Evolutionary conservation across 78 protist genomes (phyloP), one percentile per base, ranked within the genome.

Genomic region (Polysphondylium violaceum): DNA sequence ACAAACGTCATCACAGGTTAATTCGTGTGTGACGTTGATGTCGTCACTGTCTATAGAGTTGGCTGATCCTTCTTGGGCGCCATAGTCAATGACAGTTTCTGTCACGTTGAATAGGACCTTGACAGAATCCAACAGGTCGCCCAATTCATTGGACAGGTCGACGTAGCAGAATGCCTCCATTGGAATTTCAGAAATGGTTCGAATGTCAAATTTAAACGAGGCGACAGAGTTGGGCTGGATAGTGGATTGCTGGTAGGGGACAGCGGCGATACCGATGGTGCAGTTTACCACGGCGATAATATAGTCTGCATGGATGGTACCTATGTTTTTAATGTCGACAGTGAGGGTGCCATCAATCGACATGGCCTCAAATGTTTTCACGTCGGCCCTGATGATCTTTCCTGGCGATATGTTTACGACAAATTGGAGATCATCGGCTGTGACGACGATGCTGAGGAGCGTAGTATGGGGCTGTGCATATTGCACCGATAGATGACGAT

Each of bases 1-100:
- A 65, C 73, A 65, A 65, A 65, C 73, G n/a, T 56, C 67, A 56
- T 35, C 65, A 74, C 83, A 74, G 16, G 69, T 11, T 51, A 74
- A 56, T 56, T 74, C 40, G 38, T 31, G 6, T 38, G 56, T 68
- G 23, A 58, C 36, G 25, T 74, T 58, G 17, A 74, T 56, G 23
- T 17, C 19, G 25, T 74, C 83, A 38, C 69, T 50, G 8, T 0
- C 0, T 14, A 25, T 59, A 7, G 25, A n/a, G 12, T 23, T 14
- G 16, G 33, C 40, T 2, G 33, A 44, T 38, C 73, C 56, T n/a
- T 44, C n/a, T 27, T 47, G 64, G 11, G 31, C 64, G 23, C 58
- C 67, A 9, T 44, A 44, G 8, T 59, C 41, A 38, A 78, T 53
- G 23, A 63, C 43, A 14, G 88, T 78, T 16, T 78, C 36, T 1